Base-by-base conservation (phyloP, 352 stramenopile genomes). In the Phytophthora rubi region DNA sequence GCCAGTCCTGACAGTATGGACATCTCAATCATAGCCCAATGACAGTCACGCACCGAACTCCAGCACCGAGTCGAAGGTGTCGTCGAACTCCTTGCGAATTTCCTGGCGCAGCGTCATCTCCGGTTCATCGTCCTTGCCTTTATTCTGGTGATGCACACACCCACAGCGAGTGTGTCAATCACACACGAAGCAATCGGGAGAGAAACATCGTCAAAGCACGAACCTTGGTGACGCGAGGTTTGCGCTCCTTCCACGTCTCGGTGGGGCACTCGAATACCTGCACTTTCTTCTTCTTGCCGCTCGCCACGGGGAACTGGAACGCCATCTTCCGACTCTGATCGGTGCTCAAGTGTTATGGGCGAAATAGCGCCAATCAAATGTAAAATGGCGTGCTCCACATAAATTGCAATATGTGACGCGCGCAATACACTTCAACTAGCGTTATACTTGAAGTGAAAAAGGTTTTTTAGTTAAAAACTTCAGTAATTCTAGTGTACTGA, bases 51-150 rank as follows among this genome's bases (percentile, higher is more conserved):
- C 33, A 93, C 85, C 76, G 47, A 94, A 94, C n/a, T 82, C 77
- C 32, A 91, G 78, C 28, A 95, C 86, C 8, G 80, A 91, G 39
- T 86, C 77, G 12, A 94, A 86, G 2, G 85, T 80, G 37, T 93
- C 83, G 53, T 89, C 79, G 42, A 95, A 92, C 56, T 95, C 84
- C 61, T 95, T 82, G 51, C 81, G 80, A 51, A 95, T 91, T 54
- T 93, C 79, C 70, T 95, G 63, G 13, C 76, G 71, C 26, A 90
- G 60, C 26, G 82, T 83, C 47, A 92, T 67, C 62, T 89, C 80
- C 18, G 59, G 62, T 15, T 62, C 66, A 23, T 81, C 65, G n/a
- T 77, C 62, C 12, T 76, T 71, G 3, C 26, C 44, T 53, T 73
- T 70, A 47, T 21, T 59, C 62, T 78, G 59, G 10, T 62, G 16